Conservation (phyloP, 441 rosid species). For the Erodium texanum region DNA sequence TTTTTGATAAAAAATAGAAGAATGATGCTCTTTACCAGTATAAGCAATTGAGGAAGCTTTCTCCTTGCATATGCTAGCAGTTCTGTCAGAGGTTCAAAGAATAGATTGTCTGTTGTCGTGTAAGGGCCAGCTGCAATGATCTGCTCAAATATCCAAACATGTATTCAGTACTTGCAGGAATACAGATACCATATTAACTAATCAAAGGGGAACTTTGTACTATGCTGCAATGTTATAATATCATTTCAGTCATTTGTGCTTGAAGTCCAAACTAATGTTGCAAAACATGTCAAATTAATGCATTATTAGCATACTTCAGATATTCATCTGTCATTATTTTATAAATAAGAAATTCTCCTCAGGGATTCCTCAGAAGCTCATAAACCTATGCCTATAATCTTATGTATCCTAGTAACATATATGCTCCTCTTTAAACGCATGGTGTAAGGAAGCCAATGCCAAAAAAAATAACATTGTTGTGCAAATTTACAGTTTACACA, state of each 20-base stretch:
- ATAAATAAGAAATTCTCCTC: background rate
- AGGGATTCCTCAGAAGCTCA: constrained; percentile 13
- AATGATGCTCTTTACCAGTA: constrained; percentile 15
- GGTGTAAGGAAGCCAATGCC: background rate
- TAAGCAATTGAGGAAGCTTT: constrained; percentile 25
- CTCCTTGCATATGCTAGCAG: constrained; percentile 20
- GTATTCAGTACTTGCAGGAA: background rate
- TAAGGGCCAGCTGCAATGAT: constrained; percentile 85
- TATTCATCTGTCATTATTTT: constrained; percentile 2
- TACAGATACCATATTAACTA: background rate
- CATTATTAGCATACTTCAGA: background rate
- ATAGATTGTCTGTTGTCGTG: constrained; percentile 72
- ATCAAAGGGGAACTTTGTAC: background rate
- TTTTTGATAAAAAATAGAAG: background rate
- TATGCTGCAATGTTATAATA: background rate
- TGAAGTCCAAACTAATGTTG: background rate
- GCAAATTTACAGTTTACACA: constrained; percentile 26
- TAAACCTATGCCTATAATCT: constrained; percentile 4
- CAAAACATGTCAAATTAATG: background rate
- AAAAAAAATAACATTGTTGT: background rate
- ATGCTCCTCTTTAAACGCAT: background rate
- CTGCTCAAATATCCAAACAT: background rate
- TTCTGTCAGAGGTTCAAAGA: constrained; percentile 84
- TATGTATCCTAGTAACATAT: background rate
- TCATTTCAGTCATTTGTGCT: background rate